These are phyloP conservation scores for Colletotrichum ledebouriae DNA, from an alignment of 2,329 filamentous ascomycete genomes.

Conservation along the genomic window DNA sequence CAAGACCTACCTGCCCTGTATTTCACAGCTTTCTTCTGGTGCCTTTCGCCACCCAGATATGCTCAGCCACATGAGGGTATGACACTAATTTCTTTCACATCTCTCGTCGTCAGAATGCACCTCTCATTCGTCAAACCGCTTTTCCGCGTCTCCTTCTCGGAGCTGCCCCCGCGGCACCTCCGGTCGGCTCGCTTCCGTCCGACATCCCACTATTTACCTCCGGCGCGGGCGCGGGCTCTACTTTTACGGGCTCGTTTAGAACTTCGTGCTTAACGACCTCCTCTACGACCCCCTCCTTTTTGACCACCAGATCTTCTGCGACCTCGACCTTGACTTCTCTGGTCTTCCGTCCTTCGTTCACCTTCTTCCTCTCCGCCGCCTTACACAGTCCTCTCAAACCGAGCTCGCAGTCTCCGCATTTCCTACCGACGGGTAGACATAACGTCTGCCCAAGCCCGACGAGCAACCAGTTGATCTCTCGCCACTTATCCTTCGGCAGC, in stretches of 20 bases:
- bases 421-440: slow-evolving; percentile 82
- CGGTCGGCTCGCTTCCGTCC: slow-evolving; percentile 4
- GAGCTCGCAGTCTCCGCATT: slow-evolving; percentile 88
- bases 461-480: slow-evolving; percentile 90
- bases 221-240: slow-evolving; percentile 5
- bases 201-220: not conserved
- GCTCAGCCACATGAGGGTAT: too few species aligned
- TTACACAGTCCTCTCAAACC: slow-evolving; percentile 82
- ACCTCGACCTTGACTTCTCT: slow-evolving; percentile 49
- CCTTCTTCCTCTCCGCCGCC: slow-evolving; percentile 76
- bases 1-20: not conserved
- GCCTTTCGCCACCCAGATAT: too few species aligned
- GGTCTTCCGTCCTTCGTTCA: slow-evolving; percentile 68
- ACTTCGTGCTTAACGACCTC: slow-evolving; percentile 47
- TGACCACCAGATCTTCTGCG: slow-evolving; percentile 43
- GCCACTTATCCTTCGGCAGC: slow-evolving; percentile 88
- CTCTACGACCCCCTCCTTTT: slow-evolving; percentile 47
- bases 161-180: not conserved
- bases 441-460: slow-evolving; percentile 91
- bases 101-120: not conserved
- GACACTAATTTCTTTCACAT: not conserved
- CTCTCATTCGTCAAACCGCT: not conserved
- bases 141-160: slow-evolving; percentile 5
- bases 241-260: not conserved
- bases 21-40: too few species aligned